These are phyloP conservation scores for Triticum dicoccoides DNA, from an alignment of 176 grass and related monocot genomes.

Conservation along the genomic window DNA sequence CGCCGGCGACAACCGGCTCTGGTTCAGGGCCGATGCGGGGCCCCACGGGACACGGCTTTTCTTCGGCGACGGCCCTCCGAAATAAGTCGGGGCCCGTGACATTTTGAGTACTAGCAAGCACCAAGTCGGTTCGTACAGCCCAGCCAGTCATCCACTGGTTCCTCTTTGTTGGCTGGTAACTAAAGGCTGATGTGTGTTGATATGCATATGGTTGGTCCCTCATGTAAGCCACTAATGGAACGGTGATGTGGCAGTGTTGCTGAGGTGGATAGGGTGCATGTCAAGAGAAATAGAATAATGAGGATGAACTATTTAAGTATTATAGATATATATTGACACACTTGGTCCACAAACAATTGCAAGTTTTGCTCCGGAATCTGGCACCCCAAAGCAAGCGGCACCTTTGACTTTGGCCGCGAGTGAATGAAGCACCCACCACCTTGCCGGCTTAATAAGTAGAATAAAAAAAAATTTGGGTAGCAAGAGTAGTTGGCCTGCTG, in stretches of 20 bases:
- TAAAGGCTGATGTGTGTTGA: too few species aligned
- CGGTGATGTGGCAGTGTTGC: too few species aligned
- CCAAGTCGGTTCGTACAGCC: too few species aligned
- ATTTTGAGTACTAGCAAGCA: too few species aligned
- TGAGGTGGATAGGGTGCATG: too few species aligned
- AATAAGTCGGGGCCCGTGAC: not conserved
- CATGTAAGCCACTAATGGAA: too few species aligned
- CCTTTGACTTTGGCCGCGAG: not conserved
- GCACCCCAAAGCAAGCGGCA: not conserved
- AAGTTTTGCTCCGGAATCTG: not conserved
- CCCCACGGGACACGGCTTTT: not conserved
- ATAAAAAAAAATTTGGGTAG: too few species aligned
- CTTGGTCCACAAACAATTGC: not conserved
- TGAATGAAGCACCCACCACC: not conserved
- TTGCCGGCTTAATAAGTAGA: not conserved
- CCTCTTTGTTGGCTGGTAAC: too few species aligned
- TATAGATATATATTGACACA: not conserved
- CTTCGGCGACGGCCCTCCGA: not conserved
- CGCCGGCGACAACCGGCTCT: not conserved
- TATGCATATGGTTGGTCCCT: too few species aligned
- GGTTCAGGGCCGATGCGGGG: not conserved
- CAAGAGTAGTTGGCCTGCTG: not conserved
- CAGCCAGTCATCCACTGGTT: too few species aligned
- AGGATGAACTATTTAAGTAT: too few species aligned
- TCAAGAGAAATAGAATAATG: too few species aligned